Evolutionary conservation across 768 basidiomycete genomes (phyloP).

Genomic region (Calocybe indica): DNA sequence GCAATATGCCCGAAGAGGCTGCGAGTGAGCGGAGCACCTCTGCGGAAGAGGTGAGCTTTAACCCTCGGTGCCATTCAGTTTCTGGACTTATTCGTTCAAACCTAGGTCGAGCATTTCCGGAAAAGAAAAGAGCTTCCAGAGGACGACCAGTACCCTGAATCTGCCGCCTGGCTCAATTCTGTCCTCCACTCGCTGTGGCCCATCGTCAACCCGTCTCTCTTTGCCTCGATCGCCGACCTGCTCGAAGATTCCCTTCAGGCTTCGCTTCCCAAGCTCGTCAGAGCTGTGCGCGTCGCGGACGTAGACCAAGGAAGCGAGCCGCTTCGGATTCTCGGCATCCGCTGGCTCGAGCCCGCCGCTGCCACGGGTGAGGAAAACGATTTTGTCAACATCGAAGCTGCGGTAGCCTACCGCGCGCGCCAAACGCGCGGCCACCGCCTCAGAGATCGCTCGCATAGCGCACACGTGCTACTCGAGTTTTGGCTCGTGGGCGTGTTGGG

Average conservation of each 20-base stretch:
- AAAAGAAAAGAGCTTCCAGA: too few species aligned
- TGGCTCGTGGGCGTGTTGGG: conserved; percentile 38
- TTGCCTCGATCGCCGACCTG: conserved; percentile 53
- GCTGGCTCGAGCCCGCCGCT: conserved; percentile 33
- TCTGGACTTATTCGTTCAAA: too few species aligned
- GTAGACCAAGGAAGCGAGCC: conserved; percentile 66
- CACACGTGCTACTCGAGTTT: conserved; percentile 67
- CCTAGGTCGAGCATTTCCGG: too few species aligned
- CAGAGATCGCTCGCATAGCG: conserved; percentile 44
- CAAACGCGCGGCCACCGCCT: conserved; percentile 32
- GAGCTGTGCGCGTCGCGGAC: conserved; percentile 67
- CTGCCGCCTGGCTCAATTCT: conserved; percentile 58
- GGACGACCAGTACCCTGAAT: conserved; percentile 21
- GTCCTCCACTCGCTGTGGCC: conserved; percentile 64
- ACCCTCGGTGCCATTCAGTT: background rate
- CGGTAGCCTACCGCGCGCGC: conserved; percentile 57
- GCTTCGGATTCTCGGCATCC: conserved; percentile 62
- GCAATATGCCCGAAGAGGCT: background rate
- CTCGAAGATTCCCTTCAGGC: conserved; percentile 55
- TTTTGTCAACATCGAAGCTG: conserved; percentile 65
- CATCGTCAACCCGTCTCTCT: conserved; percentile 64
- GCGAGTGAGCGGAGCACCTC: conserved; percentile 1
- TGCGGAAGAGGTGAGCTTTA: background rate
- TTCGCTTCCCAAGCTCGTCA: conserved; percentile 41
- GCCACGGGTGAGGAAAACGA: conserved; percentile 34